These are phyloP conservation scores for Cystofilobasidium macerans DNA, from an alignment of 768 basidiomycete genomes.

Conservation along the genomic window DNA sequence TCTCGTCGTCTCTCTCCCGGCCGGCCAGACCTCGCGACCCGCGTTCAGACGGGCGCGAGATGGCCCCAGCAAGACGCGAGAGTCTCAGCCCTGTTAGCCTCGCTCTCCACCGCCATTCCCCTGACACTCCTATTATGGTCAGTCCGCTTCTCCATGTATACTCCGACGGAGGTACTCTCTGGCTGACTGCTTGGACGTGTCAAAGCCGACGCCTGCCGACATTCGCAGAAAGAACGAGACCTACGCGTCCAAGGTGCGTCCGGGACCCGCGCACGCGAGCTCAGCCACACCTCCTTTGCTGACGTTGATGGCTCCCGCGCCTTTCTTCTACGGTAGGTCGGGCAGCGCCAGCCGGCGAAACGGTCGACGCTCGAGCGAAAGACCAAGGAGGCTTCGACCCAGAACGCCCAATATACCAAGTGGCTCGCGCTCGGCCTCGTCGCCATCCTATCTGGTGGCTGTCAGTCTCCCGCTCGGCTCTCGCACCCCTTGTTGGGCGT, in stretches of 20 bases:
- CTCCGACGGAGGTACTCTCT: no score
- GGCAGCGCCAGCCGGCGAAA: conserved; percentile 13
- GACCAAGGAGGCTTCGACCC: not conserved
- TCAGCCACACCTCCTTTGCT: not conserved
- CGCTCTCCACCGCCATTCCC: no score
- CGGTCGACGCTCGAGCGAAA: not conserved
- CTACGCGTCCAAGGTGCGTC: not conserved
- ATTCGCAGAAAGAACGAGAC: not conserved
- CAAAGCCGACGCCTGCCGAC: conserved; percentile 4
- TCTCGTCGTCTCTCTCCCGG: no score
- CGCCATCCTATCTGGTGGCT: conserved; percentile 12
- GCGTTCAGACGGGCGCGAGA: no score
- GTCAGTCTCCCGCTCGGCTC: conserved; percentile 2
- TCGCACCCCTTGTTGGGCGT: not conserved
- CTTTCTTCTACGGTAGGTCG: not conserved
- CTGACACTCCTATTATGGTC: no score
- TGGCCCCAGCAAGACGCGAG: no score
- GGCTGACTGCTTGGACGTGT: no score
- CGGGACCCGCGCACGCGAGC: not conserved
- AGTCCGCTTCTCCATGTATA: no score
- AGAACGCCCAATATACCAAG: conserved; percentile 1
- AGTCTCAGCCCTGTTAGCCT: no score
- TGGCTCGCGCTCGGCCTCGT: conserved; percentile 12
- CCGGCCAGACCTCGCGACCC: no score
- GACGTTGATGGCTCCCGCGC: not conserved